Conservation (phyloP, 2,329 filamentous ascomycete species). For the Cercospora canescens region DNA sequence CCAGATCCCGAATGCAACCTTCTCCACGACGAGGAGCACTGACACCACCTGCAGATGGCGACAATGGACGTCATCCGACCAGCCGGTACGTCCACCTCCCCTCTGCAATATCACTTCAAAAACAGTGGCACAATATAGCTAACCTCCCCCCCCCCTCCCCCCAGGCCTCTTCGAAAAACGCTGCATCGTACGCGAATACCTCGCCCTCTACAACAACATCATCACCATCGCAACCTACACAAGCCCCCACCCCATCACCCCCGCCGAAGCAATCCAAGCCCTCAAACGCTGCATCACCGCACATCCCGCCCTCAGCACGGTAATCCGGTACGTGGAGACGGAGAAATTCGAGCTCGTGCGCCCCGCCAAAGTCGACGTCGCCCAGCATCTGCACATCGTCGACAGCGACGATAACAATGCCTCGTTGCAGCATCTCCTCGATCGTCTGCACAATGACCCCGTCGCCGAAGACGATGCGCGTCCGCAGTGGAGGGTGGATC, state of each 20-base stretch:
- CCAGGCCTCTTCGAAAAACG: slow-evolving; percentile 38
- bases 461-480: slow-evolving; percentile 28
- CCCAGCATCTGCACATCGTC: slow-evolving; percentile 42
- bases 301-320: slow-evolving; percentile 42
- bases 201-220: slow-evolving; percentile 44
- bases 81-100: slow-evolving; percentile 4
- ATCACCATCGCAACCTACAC: slow-evolving; percentile 41
- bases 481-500: slow-evolving; percentile 44
- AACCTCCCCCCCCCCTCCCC: neutral
- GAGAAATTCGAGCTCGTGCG: slow-evolving; percentile 40
- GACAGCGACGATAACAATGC: slow-evolving; percentile 18
- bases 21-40: neutral
- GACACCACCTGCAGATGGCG: neutral
- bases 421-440: slow-evolving; percentile 30
- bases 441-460: slow-evolving; percentile 38
- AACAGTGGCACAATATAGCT: neutral
- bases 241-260: slow-evolving; percentile 18
- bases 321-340: slow-evolving; percentile 39
- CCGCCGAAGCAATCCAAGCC: slow-evolving; percentile 31
- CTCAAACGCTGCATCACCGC: slow-evolving; percentile 41
- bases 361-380: slow-evolving; percentile 38
- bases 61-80: slow-evolving; percentile 15
- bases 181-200: slow-evolving; percentile 43
- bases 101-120: neutral
- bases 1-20: neutral